A percentile compares a stretch with the other conserved stretches of the same genome.
phyloP scores from a whole-genome alignment of 164 flowering plant genomes.

The Nymphaea thermarum region DNA sequence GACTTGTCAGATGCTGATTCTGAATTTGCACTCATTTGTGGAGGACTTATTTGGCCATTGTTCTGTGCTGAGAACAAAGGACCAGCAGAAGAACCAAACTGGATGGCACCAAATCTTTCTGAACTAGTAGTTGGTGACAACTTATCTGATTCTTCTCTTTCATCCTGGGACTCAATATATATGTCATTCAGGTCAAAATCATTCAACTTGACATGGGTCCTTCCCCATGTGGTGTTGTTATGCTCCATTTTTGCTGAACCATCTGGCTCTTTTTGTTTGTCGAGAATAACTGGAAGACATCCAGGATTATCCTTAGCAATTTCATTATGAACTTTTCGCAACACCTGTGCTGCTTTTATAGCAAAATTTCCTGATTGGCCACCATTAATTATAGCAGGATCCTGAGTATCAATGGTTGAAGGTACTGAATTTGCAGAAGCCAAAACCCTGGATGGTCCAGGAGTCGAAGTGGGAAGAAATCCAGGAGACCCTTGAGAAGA shows the following conservation, averaged over 20 bases:
- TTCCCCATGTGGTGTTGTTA: background rate
- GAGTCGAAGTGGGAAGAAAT: constrained; percentile 11
- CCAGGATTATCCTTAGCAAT: background rate
- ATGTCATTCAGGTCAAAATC: constrained; percentile 4
- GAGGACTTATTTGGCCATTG: constrained; percentile 4
- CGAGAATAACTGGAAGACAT: background rate
- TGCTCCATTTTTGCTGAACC: background rate
- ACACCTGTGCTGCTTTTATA: constrained; percentile 13
- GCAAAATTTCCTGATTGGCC: background rate
- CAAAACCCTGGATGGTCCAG: background rate
- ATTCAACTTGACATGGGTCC: constrained; percentile 2
- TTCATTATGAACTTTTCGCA: constrained; percentile 7
- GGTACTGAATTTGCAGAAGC: background rate
- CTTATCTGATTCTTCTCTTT: background rate
- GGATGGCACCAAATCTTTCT: background rate
- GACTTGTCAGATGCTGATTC: constrained; percentile 5
- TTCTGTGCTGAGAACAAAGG: background rate
- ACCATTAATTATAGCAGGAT: constrained; percentile 5
- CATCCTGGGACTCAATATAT: constrained; percentile 3
- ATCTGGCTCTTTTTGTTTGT: background rate
- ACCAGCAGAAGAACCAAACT: background rate
- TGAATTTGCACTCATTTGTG: constrained; percentile 3
- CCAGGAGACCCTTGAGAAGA: constrained; percentile 9
- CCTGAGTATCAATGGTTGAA: constrained; percentile 5
- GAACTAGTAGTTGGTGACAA: background rate